Evolutionary conservation across 1,284 basidiomycete species (phyloP).

Genomic region (Entoloma clypeatum): DNA sequence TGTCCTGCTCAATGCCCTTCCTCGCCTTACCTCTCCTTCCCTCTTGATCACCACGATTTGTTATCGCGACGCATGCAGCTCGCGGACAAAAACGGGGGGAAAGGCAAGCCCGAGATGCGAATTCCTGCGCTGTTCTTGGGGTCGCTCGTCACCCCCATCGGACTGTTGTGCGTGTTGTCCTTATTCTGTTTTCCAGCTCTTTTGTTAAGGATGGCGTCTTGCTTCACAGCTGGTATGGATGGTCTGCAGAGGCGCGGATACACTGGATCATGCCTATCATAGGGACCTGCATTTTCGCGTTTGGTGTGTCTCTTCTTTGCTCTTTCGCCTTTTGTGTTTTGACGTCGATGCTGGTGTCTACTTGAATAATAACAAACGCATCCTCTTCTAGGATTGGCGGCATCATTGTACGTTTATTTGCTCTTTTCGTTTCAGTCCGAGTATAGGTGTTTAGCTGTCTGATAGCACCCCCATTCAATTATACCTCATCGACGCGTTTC

Average conservation of each 20-base stretch:
- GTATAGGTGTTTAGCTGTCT: not conserved
- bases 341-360: not conserved
- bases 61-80: too few relatives aligned
- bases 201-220: not conserved
- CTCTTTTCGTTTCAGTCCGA: not conserved
- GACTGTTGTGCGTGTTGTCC: conserved; percentile 54
- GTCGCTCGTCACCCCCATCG: conserved; percentile 65
- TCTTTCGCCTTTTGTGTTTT: too few relatives aligned
- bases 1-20: not conserved
- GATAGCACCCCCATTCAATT: conserved; percentile 61
- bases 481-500: conserved; percentile 71
- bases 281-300: conserved; percentile 46
- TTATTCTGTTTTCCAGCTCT: not conserved
- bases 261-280: conserved; percentile 77
- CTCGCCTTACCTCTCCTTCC: not conserved
- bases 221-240: conserved; percentile 58
- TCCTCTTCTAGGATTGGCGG: conserved; percentile 46
- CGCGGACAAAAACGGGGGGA: conserved; percentile 54
- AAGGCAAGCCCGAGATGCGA: conserved; percentile 68
- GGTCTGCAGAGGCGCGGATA: conserved; percentile 55
- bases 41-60: too few relatives aligned
- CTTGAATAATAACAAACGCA: not conserved
- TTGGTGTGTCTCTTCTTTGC: conserved; percentile 34
- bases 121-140: conserved; percentile 67
- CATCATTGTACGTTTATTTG: conserved; percentile 42